These are phyloP conservation scores for Xylaria sp. DNA, from an alignment of 2,329 filamentous ascomycete species.

Conservation along the genomic window DNA sequence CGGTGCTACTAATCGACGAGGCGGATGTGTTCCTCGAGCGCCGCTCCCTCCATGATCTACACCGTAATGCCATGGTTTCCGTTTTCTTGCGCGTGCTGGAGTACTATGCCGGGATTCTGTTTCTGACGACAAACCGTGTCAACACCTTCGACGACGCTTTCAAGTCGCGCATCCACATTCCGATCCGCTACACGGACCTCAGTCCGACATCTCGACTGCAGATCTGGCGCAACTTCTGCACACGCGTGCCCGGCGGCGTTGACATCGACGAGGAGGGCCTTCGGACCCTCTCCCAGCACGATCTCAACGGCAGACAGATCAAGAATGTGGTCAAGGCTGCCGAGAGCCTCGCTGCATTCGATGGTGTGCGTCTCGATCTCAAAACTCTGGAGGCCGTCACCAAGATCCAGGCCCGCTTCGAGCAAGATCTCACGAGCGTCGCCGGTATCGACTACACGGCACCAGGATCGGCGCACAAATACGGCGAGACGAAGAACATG, in stretches of 20 bases:
- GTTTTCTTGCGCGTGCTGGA: constrained; percentile 43
- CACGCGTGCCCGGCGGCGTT: constrained; percentile 42
- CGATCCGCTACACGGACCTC: constrained; percentile 42
- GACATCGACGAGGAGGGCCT: constrained; percentile 39
- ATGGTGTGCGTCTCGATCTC: constrained; percentile 45
- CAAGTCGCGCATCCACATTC: constrained; percentile 44
- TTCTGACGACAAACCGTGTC: constrained; percentile 44
- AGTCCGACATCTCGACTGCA: constrained; percentile 36
- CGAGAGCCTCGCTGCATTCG: constrained; percentile 50
- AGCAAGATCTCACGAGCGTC: constrained; percentile 41
- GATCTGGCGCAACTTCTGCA: constrained; percentile 48
- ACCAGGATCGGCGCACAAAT: constrained; percentile 12
- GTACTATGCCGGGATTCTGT: constrained; percentile 42
- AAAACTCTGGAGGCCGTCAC: constrained; percentile 47
- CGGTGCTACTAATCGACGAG: constrained; percentile 52
- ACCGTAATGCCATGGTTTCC: constrained; percentile 43
- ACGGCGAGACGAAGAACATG: constrained; percentile 14
- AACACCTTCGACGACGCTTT: constrained; percentile 41
- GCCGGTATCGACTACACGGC: constrained; percentile 22
- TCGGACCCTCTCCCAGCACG: constrained; percentile 38
- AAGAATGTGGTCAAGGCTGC: constrained; percentile 49
- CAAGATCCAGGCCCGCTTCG: constrained; percentile 49
- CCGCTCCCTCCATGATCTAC: constrained; percentile 43
- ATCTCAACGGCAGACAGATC: constrained; percentile 51
- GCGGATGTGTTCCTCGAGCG: constrained; percentile 52